Conservation (phyloP, 2,329 filamentous ascomycete genomes). For the Aspergillus ochraceoroseus region DNA sequence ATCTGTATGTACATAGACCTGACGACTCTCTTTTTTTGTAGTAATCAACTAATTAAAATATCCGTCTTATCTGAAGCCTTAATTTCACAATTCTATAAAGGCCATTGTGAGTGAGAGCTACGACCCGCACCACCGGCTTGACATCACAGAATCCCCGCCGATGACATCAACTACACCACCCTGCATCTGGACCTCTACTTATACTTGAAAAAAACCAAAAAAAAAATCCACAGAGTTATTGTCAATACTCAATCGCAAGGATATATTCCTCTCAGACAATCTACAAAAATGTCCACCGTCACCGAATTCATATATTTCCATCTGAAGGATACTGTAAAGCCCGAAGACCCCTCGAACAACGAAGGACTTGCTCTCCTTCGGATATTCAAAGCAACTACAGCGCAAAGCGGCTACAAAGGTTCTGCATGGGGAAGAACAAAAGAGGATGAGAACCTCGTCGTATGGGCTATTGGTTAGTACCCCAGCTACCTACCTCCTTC, state of each 20-base stretch:
- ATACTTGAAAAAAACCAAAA: too few relatives aligned
- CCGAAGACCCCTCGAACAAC: constrained; percentile 35
- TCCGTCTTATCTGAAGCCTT: too few relatives aligned
- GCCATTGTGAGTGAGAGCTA: too few relatives aligned
- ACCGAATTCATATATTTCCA: constrained; percentile 39
- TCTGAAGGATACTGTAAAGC: constrained; percentile 35
- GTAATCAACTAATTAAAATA: constrained; percentile 6
- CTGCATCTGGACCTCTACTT: too few relatives aligned
- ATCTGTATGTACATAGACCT: constrained; percentile 17
- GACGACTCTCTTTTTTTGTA: constrained; percentile 10
- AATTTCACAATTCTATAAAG: too few relatives aligned
- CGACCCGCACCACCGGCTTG: too few relatives aligned
- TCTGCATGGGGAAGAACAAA: constrained; percentile 38
- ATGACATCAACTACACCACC: too few relatives aligned
- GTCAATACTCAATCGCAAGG: too few relatives aligned
- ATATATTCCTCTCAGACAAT: too few relatives aligned
- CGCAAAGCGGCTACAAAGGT: constrained; percentile 32
- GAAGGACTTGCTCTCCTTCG: constrained; percentile 31
- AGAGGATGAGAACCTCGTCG: constrained; percentile 35
- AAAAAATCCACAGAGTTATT: too few relatives aligned
- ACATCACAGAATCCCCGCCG: too few relatives aligned
- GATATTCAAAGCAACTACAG: constrained; percentile 28
- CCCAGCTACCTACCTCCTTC: not conserved
- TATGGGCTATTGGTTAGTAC: constrained; percentile 36
- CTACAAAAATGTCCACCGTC: constrained; percentile 25